phyloP scores from a whole-genome alignment of 2,329 filamentous ascomycete genomes.

The Tothia fuscella region DNA sequence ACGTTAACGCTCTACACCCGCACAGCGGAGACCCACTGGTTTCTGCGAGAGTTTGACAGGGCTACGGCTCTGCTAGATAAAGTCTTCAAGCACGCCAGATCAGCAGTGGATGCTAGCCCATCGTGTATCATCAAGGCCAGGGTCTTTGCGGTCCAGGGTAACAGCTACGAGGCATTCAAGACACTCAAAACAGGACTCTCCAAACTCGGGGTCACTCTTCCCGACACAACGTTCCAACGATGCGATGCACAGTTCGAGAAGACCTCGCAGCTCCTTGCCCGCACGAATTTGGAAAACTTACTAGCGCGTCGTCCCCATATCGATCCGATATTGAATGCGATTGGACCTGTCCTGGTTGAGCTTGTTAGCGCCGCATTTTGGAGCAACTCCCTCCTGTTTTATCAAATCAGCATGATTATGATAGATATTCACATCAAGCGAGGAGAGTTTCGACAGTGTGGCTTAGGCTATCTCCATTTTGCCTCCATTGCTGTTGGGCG shows the following conservation, averaged over 20 bases:
- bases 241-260: conserved; percentile 65
- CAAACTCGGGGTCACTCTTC: conserved; percentile 55
- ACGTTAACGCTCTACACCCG: conserved; percentile 69
- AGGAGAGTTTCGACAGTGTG: conserved; percentile 58
- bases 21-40: conserved; percentile 72
- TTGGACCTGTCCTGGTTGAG: conserved; percentile 60
- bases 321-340: conserved; percentile 45
- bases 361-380: conserved; percentile 61
- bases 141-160: conserved; percentile 62
- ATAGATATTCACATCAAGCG: conserved; percentile 51
- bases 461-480: conserved; percentile 55
- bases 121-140: conserved; percentile 75
- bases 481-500: conserved; percentile 55
- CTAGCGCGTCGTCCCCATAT: conserved; percentile 25
- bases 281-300: conserved; percentile 40
- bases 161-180: conserved; percentile 56
- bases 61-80: conserved; percentile 51
- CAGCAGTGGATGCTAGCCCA: conserved; percentile 66
- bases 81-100: conserved; percentile 17
- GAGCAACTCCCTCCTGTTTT: conserved; percentile 61
- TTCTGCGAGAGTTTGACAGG: conserved; percentile 58
- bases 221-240: conserved; percentile 57
- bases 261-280: conserved; percentile 20
- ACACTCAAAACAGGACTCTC: conserved; percentile 59
- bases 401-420: conserved; percentile 56